Conservation (phyloP, 106 monocot genomes). For the Narthecium ossifragum region DNA sequence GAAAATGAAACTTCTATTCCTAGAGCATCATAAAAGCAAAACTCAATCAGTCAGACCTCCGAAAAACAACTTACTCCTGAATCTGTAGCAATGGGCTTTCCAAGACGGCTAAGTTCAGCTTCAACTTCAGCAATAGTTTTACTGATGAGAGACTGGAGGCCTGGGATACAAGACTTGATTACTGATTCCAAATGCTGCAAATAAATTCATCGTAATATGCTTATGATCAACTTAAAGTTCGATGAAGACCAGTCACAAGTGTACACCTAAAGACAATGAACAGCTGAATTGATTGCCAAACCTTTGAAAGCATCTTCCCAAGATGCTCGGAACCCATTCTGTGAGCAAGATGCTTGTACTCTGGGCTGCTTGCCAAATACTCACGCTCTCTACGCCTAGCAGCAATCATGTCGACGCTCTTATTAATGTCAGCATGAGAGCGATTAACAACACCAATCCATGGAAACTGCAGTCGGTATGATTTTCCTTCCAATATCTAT, state of each 20-base stretch:
- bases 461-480: conserved; percentile 65
- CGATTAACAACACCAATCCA: conserved; percentile 93
- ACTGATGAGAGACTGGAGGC: conserved; percentile 85
- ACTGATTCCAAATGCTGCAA: conserved; percentile 96
- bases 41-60: neutral
- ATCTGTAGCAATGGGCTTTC: conserved; percentile 95
- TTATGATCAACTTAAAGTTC: neutral
- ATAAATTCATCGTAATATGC: neutral
- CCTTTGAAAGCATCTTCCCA: conserved; percentile 81
- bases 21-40: too few relatives aligned
- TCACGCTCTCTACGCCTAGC: conserved; percentile 75
- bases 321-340: conserved; percentile 88
- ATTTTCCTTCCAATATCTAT: conserved; percentile 82
- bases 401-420: conserved; percentile 92
- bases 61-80: conserved; percentile 59
- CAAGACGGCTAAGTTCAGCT: conserved; percentile 74
- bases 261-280: neutral
- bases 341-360: conserved; percentile 79
- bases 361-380: conserved; percentile 64
- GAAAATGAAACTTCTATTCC: too few relatives aligned
- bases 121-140: conserved; percentile 88
- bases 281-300: neutral
- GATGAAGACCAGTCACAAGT: too few relatives aligned
- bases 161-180: conserved; percentile 94
- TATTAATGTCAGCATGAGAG: conserved; percentile 76